Conservation (phyloP, 495 filamentous ascomycete species). For the Astrocystis sublimbata region DNA sequence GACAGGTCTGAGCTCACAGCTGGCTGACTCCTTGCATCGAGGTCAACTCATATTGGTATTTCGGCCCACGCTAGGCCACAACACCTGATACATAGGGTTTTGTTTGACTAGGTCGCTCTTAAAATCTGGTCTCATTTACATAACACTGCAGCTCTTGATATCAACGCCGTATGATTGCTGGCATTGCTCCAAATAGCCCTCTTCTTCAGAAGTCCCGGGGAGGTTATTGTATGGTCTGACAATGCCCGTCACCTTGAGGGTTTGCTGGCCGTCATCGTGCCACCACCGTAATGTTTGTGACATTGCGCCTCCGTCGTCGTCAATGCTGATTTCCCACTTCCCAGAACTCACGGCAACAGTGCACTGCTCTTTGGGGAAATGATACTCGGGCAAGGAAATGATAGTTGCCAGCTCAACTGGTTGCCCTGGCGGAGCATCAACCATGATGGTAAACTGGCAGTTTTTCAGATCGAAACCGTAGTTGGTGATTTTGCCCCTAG, state of each 20-base stretch:
- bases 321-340: constrained; percentile 80
- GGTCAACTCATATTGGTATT: neutral
- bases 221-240: constrained; percentile 47
- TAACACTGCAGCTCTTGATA: constrained; percentile 39
- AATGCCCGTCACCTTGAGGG: constrained; percentile 73
- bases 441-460: constrained; percentile 68
- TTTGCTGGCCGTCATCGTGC: constrained; percentile 83
- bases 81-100: neutral
- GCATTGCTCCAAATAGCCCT: constrained; percentile 50
- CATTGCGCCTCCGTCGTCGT: constrained; percentile 65
- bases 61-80: neutral
- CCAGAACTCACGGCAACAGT: constrained; percentile 76
- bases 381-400: constrained; percentile 87
- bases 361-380: constrained; percentile 76
- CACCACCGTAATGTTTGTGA: constrained; percentile 83
- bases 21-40: neutral
- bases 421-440: constrained; percentile 55
- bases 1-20: neutral
- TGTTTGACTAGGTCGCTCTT: neutral
- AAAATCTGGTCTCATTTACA: constrained; percentile 32
- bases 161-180: constrained; percentile 39
- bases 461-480: constrained; percentile 79
- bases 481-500: constrained; percentile 63
- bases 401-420: constrained; percentile 69
- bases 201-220: constrained; percentile 42